A percentile compares a stretch with the other conserved stretches of the same genome.
These are phyloP conservation scores for Antarctomyces pellizariae DNA, from an alignment of 495 filamentous ascomycete genomes.

Conservation along the genomic window DNA sequence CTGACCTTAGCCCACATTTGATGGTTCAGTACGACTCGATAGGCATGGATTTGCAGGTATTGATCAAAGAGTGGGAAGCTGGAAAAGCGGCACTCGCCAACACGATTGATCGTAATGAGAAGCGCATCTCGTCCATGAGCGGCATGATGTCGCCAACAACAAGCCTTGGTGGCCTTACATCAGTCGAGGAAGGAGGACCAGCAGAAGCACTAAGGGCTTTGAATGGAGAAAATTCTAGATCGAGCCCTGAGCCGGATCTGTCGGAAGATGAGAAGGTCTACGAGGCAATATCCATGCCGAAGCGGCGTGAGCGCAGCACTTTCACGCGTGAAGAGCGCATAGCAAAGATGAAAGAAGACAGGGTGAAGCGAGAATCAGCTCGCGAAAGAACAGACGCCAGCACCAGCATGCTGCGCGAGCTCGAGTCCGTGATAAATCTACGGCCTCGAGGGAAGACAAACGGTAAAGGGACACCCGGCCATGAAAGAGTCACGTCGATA, in stretches of 20 bases:
- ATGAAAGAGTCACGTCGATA: constrained; percentile 10
- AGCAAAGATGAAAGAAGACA: constrained; percentile 69
- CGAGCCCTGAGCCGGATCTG: constrained; percentile 17
- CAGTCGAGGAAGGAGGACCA: constrained; percentile 60
- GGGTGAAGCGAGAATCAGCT: constrained; percentile 38
- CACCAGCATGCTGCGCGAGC: constrained; percentile 71
- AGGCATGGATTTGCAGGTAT: constrained; percentile 55
- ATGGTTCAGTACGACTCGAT: constrained; percentile 88
- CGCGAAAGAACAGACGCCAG: constrained; percentile 55
- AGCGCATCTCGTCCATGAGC: constrained; percentile 43
- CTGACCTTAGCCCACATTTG: constrained; percentile 48
- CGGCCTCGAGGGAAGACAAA: constrained; percentile 27
- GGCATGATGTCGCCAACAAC: constrained; percentile 49
- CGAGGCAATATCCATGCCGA: constrained; percentile 63
- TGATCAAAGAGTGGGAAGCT: constrained; percentile 81
- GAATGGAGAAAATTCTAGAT: constrained; percentile 31
- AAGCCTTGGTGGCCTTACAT: constrained; percentile 65
- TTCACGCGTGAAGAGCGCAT: constrained; percentile 77
- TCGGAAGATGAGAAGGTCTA: constrained; percentile 60
- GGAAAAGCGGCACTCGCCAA: constrained; percentile 53
- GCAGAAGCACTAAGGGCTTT: constrained; percentile 52
- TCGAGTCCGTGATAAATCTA: constrained; percentile 70
- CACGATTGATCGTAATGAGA: constrained; percentile 50
- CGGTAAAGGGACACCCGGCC: constrained; percentile 1
- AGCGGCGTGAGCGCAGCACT: constrained; percentile 36